Evolutionary conservation across 768 basidiomycete genomes (phyloP), one percentile per base, ranked within the genome.

Genomic region (Neoboletus subvelutipes): DNA sequence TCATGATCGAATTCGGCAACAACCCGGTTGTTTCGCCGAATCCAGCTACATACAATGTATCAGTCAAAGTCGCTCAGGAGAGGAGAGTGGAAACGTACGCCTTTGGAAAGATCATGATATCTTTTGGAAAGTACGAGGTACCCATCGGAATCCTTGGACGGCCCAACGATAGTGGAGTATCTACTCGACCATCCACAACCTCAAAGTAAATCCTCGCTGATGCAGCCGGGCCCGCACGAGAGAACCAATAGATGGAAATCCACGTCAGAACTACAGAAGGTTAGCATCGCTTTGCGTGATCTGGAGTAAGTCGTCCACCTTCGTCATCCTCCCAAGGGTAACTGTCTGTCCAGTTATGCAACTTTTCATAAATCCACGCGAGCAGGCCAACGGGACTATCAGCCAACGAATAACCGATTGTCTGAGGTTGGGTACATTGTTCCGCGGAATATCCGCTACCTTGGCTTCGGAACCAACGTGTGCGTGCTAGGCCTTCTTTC

Each of bases 181-280:
- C 18, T 12, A 18, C 8, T 31, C 26, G 39, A 20, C 55, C 55
- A 2, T 51, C 12, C 45, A 68, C 60, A n/a, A 59, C 59, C 64
- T 86, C 86, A 63, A 79, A 85, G 67, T 86, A 86, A 28, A 84
- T 84, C 17, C 83, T 74, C 17, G 78, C 31, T 0, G 84, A 79
- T 0, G 84, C 81, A 2, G 83, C 77, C 5, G 85, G 83, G 0
- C 83, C 83, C 0, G 78, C 75, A 13, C 78, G 77, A n/a, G 83
- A 84, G 68, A 85, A 84, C 73, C 76, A 81, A 62, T 79, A 83
- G 20, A 83, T 73, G 2, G 82, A 84, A 24, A 83, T 66, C 83
- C 83, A 86, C 34, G 34, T 36, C 34, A 36, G 15, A 36, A 36
- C 34, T 36, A 17, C 15, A 0, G 80, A 13, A 6, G n/a, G 18